Base-by-base conservation (phyloP, 2,329 filamentous ascomycete genomes). In the Aspergillus sp. region DNA sequence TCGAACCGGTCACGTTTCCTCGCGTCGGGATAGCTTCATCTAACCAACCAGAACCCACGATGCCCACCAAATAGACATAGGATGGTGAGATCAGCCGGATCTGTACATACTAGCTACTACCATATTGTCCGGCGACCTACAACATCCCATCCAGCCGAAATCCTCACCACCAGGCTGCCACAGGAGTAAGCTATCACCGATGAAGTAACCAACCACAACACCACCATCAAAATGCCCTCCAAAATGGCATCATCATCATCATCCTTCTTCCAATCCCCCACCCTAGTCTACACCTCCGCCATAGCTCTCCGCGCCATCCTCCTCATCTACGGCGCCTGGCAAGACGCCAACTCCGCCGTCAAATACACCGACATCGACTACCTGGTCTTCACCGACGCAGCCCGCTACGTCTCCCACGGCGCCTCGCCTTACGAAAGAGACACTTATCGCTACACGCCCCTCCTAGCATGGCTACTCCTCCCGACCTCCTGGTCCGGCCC, bases 361-460 rank as follows among this genome's bases (percentile, higher is more conserved):
- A 98, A 98, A 79, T 99, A 98, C 81, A 99, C 95, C 55, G 95
- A 99, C 78, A 97, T 99, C 70, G 95, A 99, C 82, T 99, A 99
- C 79, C 88, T 92, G 66, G 95, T 99, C 75, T 99, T 99, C 82
- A 98, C 95, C 52, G 94, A 98, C 76, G 95, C 95, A 25, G 87
- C 95, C 2, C 90, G 91, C 65, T 94, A 90, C 76, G 80, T 91
- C 47, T 79, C 88, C 3, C 80, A 78, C n/a, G 85, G 85, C 3
- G 78, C 80, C 50, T 91, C 91, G 0, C 95, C 95, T 1, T 99
- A 99, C 75, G 84, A 85, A 43, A 87, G 95, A 57, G 94, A 95
- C 72, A 99, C 95, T 0, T 99, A 99, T 80, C 90, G 95, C 62
- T 99, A 99, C 81, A 98, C 95, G 28, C 95, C 95, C 0, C 82